A percentile compares a stretch with the other conserved stretches of the same genome.
phyloP scores from a whole-genome alignment of 2,329 filamentous ascomycete species.

The Knufia fluminis region DNA sequence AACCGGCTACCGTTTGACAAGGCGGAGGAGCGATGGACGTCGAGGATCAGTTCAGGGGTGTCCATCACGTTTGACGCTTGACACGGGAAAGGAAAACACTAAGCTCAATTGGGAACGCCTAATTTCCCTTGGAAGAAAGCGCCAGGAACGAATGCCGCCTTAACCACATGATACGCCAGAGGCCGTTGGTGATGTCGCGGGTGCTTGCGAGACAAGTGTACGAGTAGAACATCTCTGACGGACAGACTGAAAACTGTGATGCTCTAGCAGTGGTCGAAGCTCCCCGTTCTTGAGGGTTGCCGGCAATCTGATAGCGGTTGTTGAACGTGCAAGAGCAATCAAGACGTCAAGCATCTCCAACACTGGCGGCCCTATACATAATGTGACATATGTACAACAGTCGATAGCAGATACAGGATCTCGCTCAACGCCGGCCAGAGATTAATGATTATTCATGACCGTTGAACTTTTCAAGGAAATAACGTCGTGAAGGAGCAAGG shows the following conservation, averaged over 20 bases:
- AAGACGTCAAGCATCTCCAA: no score
- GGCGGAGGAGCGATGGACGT: neutral
- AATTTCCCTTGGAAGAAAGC: no score
- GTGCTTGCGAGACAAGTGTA: neutral
- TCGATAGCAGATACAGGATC: neutral
- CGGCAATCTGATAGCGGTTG: no score
- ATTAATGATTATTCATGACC: neutral
- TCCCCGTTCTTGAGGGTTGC: no score
- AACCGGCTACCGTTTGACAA: neutral
- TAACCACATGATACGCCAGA: neutral
- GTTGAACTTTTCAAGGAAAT: neutral
- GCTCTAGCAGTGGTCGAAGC: no score
- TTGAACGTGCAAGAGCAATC: no score
- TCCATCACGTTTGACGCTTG: neutral
- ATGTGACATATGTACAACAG: no score
- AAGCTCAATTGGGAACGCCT: neutral
- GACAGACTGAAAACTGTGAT: neutral
- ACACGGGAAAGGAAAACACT: neutral
- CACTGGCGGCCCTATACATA: no score
- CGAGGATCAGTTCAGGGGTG: neutral
- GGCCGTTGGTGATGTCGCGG: neutral
- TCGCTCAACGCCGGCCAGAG: neutral
- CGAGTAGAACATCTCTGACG: neutral
- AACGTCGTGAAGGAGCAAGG: neutral
- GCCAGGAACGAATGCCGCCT: neutral